Percentiles rank a stretch among this genome's conserved stretches.
These are phyloP conservation scores for Oryza glumipatula DNA, from an alignment of 176 grass and related monocot species.

Conservation along the genomic window DNA sequence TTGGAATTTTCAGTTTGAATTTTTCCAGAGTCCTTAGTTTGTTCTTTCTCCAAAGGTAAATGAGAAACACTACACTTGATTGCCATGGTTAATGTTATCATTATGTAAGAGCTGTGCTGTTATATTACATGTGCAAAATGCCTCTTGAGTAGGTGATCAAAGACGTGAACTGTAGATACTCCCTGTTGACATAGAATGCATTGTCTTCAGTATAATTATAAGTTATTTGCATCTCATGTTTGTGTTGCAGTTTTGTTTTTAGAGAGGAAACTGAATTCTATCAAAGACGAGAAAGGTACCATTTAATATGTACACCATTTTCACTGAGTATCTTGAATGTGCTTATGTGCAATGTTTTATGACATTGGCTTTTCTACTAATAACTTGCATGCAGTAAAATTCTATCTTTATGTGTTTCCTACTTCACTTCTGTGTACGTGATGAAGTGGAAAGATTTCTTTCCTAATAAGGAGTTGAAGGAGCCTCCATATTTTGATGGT, in stretches of 20 bases:
- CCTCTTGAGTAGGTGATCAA: neutral
- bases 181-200: neutral
- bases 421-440: slow-evolving; percentile 74
- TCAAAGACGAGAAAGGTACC: slow-evolving; percentile 69
- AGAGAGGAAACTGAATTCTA: slow-evolving; percentile 80
- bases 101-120: neutral
- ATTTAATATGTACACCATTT: too few relatives aligned
- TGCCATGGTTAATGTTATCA: neutral
- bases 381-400: slow-evolving; percentile 64
- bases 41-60: neutral
- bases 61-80: neutral
- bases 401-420: slow-evolving; percentile 63
- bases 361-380: slow-evolving; percentile 36
- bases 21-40: neutral
- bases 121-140: neutral
- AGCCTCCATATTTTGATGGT: slow-evolving; percentile 77
- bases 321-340: neutral
- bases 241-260: slow-evolving; percentile 77
- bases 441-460: slow-evolving; percentile 86
- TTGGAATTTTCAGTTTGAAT: slow-evolving; percentile 8
- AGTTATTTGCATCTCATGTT: slow-evolving; percentile 31
- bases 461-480: slow-evolving; percentile 66
- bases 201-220: neutral
- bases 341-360: slow-evolving; percentile 11
- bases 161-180: neutral